Evolutionary conservation across 163 green algal species (phyloP).

Genomic region (Smithsoniella earleae): DNA sequence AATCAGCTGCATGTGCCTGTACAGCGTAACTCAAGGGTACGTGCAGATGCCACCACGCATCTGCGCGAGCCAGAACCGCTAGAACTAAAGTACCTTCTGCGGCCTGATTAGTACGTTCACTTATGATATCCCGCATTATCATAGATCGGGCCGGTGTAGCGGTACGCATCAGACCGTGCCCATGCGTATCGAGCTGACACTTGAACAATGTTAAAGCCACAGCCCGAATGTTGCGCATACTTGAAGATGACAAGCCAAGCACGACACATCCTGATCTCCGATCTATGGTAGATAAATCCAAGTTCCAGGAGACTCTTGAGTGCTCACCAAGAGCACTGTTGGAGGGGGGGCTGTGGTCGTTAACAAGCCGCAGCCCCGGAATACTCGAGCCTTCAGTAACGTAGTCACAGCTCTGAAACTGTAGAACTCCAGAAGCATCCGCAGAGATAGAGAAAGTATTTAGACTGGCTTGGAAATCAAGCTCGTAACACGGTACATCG

Average conservation of each 20-base stretch:
- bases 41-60: constrained; percentile 13
- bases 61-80: neutral
- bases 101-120: neutral
- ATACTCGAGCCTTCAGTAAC: neutral
- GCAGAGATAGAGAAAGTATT: neutral
- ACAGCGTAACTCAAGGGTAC: no score
- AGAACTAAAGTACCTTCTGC: neutral
- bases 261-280: neutral
- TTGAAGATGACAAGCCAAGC: neutral
- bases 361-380: neutral
- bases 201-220: neutral
- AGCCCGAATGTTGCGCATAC: neutral
- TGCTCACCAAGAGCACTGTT: neutral
- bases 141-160: neutral
- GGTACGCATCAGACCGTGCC: neutral
- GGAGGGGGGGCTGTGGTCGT: neutral
- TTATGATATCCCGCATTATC: neutral
- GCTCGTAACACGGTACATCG: neutral
- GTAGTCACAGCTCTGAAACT: neutral
- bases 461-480: constrained; percentile 5
- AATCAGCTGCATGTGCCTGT: no score
- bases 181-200: neutral
- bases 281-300: neutral
- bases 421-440: neutral
- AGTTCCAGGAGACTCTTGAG: neutral